A percentile compares a stretch with the other conserved stretches of the same genome.
phyloP scores from a whole-genome alignment of 2,329 filamentous ascomycete species.

The Talaromyces sp. region DNA sequence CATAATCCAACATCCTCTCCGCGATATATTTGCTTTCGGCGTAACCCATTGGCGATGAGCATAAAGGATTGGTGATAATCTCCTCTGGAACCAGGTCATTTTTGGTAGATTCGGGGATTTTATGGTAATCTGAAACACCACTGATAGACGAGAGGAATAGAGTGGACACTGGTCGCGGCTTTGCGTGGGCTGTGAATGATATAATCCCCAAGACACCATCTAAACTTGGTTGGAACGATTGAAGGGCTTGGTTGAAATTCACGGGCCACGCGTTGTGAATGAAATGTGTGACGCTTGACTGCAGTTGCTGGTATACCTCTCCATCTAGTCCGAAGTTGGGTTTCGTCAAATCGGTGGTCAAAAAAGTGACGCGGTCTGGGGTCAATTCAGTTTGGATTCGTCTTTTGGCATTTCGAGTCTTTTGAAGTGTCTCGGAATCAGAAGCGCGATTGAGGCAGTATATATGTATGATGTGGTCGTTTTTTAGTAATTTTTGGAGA shows the following conservation, averaged over 20 bases:
- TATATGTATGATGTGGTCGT: neutral
- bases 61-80: neutral
- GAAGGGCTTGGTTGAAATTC: conserved; percentile 8
- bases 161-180: neutral
- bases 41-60: conserved; percentile 6
- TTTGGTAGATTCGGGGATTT: neutral
- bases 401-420: neutral
- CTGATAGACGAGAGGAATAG: conserved; percentile 3
- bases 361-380: conserved; percentile 4
- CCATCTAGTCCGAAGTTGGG: neutral
- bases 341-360: conserved; percentile 2
- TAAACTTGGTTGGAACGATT: conserved; percentile 3
- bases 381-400: neutral
- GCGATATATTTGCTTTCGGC: conserved; percentile 8
- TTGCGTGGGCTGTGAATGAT: neutral
- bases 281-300: conserved; percentile 5
- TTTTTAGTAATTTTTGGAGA: neutral
- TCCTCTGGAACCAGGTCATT: neutral
- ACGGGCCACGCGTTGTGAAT: conserved; percentile 12
- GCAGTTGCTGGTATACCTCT: neutral
- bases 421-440: neutral
- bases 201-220: conserved; percentile 5
- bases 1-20: conserved; percentile 7
- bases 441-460: conserved; percentile 7
- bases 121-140: neutral